phyloP scores from a whole-genome alignment of 2,329 filamentous ascomycete genomes.

The Fusarium sp. region DNA sequence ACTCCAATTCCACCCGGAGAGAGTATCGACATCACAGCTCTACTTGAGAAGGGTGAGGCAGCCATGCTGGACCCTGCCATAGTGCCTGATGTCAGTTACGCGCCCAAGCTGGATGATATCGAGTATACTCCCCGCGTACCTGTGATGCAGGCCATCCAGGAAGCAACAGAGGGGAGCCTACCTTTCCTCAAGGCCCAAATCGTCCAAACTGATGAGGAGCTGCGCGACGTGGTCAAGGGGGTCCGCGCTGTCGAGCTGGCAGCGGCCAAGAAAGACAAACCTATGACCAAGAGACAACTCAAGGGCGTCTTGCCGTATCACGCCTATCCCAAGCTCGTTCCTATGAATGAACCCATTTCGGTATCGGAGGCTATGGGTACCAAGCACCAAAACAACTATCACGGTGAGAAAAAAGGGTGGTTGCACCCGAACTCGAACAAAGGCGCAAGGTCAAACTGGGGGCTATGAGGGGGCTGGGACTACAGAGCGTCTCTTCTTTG shows the following conservation, averaged over 20 bases:
- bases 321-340: constrained; percentile 49
- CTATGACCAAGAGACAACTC: constrained; percentile 42
- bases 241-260: constrained; percentile 55
- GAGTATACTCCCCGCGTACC: constrained; percentile 77
- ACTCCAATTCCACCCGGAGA: constrained; percentile 85
- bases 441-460: constrained; percentile 41
- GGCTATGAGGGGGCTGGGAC: constrained; percentile 32
- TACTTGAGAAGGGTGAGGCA: constrained; percentile 78
- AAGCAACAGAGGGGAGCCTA: constrained; percentile 59
- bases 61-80: constrained; percentile 78
- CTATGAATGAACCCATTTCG: constrained; percentile 52
- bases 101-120: constrained; percentile 72
- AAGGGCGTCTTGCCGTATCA: constrained; percentile 54
- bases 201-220: constrained; percentile 76
- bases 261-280: constrained; percentile 39
- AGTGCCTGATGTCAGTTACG: constrained; percentile 61
- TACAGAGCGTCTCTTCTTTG: background rate
- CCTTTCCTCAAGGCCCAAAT: constrained; percentile 89
- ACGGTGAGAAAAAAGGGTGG: constrained; percentile 42
- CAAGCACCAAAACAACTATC: constrained; percentile 35
- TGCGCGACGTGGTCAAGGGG: constrained; percentile 78
- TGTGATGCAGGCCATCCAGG: constrained; percentile 81
- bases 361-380: constrained; percentile 51
- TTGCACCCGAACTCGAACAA: constrained; percentile 42
- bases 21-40: constrained; percentile 82